Percentiles rank a stretch among this genome's conserved stretches.
These are phyloP conservation scores for Dryadomyces quercus-mongolicae DNA, from an alignment of 2,329 filamentous ascomycete genomes.

Conservation along the genomic window DNA sequence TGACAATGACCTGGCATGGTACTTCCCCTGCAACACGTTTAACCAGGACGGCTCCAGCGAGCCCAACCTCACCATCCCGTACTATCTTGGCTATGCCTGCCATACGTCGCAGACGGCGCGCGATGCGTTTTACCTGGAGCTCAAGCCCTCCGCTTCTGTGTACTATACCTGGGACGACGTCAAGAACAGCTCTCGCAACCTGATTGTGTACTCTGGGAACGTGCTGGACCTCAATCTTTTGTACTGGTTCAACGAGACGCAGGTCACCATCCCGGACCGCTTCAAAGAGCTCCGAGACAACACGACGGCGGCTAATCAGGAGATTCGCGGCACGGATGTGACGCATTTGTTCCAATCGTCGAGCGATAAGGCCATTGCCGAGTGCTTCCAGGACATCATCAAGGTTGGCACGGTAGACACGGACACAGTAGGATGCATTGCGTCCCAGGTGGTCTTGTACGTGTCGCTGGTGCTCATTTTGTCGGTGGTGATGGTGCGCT, in stretches of 20 bases:
- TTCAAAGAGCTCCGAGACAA: constrained; percentile 73
- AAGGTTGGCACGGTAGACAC: constrained; percentile 94
- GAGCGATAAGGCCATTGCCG: constrained; percentile 66
- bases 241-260: constrained; percentile 74
- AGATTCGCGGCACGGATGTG: constrained; percentile 72
- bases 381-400: constrained; percentile 87
- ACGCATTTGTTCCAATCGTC: constrained; percentile 76
- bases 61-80: constrained; percentile 60
- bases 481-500: constrained; percentile 75
- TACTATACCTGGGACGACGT: constrained; percentile 96
- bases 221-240: constrained; percentile 85
- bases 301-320: constrained; percentile 42
- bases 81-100: constrained; percentile 78
- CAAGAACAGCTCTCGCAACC: constrained; percentile 74
- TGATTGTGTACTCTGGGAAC: constrained; percentile 88
- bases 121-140: constrained; percentile 58
- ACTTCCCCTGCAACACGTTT: constrained; percentile 85
- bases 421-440: constrained; percentile 92
- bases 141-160: constrained; percentile 67
- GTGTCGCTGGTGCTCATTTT: constrained; percentile 86
- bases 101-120: constrained; percentile 65
- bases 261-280: constrained; percentile 62
- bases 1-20: constrained; percentile 74
- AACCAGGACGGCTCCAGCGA: constrained; percentile 83
- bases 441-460: constrained; percentile 92